A percentile compares a stretch with the other conserved stretches of the same genome.
Conservation (phyloP, 2,329 filamentous ascomycete species). For the Chalaropsis thielavioides region DNA sequence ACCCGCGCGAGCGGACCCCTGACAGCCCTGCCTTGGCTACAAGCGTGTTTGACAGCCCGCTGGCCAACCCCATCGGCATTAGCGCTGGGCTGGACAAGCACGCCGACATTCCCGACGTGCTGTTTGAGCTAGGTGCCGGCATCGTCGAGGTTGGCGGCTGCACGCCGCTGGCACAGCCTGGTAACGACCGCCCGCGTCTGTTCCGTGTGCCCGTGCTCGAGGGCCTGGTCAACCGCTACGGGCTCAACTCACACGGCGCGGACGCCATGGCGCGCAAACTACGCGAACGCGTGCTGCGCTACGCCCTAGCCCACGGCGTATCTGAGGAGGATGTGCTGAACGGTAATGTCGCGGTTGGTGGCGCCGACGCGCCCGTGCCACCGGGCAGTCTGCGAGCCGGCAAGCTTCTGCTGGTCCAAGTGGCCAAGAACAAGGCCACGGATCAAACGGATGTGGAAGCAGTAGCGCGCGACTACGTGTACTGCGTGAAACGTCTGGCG, state of each 20-base stretch:
- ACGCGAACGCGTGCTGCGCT: conserved; percentile 61
- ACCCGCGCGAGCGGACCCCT: conserved; percentile 61
- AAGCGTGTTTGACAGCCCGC: conserved; percentile 57
- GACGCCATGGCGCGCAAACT: conserved; percentile 72
- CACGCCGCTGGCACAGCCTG: conserved; percentile 73
- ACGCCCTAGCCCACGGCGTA: conserved; percentile 56
- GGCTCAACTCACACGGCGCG: conserved; percentile 81
- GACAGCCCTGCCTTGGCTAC: conserved; percentile 28
- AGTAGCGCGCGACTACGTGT: conserved; percentile 70
- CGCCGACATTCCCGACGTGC: conserved; percentile 68
- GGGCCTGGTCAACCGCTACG: conserved; percentile 88
- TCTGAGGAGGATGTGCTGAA: conserved; percentile 61
- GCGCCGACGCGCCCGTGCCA: conserved; percentile 52
- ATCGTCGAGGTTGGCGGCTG: conserved; percentile 87
- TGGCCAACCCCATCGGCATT: conserved; percentile 82
- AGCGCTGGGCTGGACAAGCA: conserved; percentile 95
- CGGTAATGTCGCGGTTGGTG: conserved; percentile 29
- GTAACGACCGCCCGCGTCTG: conserved; percentile 76
- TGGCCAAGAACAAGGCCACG: conserved; percentile 94
- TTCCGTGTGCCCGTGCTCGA: conserved; percentile 75
- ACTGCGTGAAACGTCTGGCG: conserved; percentile 69
- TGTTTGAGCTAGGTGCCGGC: conserved; percentile 72
- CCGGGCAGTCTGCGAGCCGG: conserved; percentile 67
- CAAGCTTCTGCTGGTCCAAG: conserved; percentile 72
- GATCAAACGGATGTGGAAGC: conserved; percentile 72